Evolutionary conservation across 495 filamentous ascomycete genomes (phyloP), one percentile per base, ranked within the genome.

Genomic region (Chaetomidium leptoderma): DNA sequence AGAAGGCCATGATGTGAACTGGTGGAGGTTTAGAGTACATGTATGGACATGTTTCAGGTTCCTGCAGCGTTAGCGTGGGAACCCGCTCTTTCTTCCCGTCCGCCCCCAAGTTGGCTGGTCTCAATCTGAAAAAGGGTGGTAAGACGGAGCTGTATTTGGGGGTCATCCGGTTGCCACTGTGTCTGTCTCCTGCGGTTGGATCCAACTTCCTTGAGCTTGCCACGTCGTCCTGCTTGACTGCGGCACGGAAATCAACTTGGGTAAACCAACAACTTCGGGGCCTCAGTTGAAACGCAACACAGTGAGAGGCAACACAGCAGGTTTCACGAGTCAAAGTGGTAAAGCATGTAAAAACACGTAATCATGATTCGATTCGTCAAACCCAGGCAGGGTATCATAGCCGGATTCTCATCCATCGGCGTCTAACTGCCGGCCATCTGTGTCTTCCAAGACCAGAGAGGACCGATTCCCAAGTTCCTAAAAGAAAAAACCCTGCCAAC

Each of bases 331-430:
- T 4, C n/a, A 7, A 4, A 29, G 7, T 17, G 10, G 19, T 24
- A 35, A 1, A 6, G 9, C 29, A 27, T 27, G 29, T 55, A 27
- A 46, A 3, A 26, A 46, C 27, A 26, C 21, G 23, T 33, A 26
- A 27, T 50, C 54, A 50, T 57, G 5, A 39, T 37, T 45, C 11
- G 19, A 46, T 42, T 57, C 55, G 19, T 57, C 46, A 57, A n/a
- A 30, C 44, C 55, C 45, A 13, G 26, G 45, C 36, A 50, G 46
- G 55, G 55, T 57, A 57, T 57, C 55, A 50, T 48, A 27, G 37
- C 32, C 6, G 40, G 23, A 14, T 29, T 19, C 14, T 43, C 42
- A 56, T 56, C 53, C 40, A 46, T 47, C 53, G 43, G 14, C 23
- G 17, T 40, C 35, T 49, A 53, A 32, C 36, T 49, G 46, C 46